Percentiles rank a stretch among this genome's conserved stretches.
Evolutionary conservation across 495 filamentous ascomycete genomes (phyloP).

Genomic region (Penicillium bialowiezense): DNA sequence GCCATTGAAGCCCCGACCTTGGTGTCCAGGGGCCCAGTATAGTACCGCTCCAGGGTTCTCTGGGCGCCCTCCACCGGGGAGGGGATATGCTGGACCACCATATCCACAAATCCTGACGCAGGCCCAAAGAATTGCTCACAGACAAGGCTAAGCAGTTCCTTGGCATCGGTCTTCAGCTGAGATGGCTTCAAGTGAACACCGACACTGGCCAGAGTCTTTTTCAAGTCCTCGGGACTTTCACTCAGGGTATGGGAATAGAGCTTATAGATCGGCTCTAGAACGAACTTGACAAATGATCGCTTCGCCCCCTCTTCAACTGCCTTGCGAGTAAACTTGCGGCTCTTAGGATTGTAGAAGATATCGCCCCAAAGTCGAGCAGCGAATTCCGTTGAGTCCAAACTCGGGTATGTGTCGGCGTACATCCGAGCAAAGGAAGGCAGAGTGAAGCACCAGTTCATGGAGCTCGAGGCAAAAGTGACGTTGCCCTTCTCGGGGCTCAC

Average conservation of each 20-base stretch:
- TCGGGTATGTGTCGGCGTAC: conserved; percentile 87
- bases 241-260: conserved; percentile 94
- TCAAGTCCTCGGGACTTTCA: conserved; percentile 83
- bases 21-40: conserved; percentile 92
- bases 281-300: conserved; percentile 88
- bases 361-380: conserved; percentile 87
- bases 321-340: conserved; percentile 87
- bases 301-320: conserved; percentile 75
- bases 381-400: conserved; percentile 77
- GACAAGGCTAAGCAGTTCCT: conserved; percentile 81
- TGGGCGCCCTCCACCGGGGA: conserved; percentile 80
- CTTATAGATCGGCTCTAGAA: conserved; percentile 97
- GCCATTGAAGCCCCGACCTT: conserved; percentile 77
- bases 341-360: conserved; percentile 90
- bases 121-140: conserved; percentile 95
- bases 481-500: conserved; percentile 96
- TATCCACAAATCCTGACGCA: conserved; percentile 89
- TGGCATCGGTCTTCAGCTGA: conserved; percentile 85
- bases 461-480: conserved; percentile 88
- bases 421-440: conserved; percentile 90
- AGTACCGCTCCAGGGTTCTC: conserved; percentile 75
- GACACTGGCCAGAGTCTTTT: conserved; percentile 71
- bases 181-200: conserved; percentile 87
- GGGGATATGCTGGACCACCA: conserved; percentile 87
- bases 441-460: conserved; percentile 96